Base-by-base conservation (phyloP, 345 rosid species). In the Carallia brachiata region DNA sequence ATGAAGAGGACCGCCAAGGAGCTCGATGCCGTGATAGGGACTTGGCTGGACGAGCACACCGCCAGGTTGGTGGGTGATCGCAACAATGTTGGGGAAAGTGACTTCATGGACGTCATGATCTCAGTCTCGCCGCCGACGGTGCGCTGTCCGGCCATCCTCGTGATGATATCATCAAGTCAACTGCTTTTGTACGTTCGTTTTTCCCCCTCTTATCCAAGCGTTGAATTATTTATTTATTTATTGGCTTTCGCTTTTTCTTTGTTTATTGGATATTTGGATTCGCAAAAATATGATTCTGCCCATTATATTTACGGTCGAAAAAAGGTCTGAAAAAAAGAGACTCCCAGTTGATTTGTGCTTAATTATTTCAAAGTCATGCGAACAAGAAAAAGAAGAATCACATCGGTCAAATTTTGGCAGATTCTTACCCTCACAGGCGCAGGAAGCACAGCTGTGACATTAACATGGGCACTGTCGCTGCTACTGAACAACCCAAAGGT, bases 1-100 rank as follows among this genome's bases (percentile, higher is more conserved):
- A 91, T 91, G 92, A 89, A 84, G 73, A 71, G 68, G 58, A 73
- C 77, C 0, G 79, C 78, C 12, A 84, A 80, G 66, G 87, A 83
- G 69, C 32, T 87, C 30, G 92, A 91, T 65, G 50, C 54, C 0
- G 63, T 81, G 17, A 70, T 87, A 23, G 75, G 76, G 19, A 74
- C 36, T 1, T 91, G 95, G 95, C 75, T 89, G 36, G 78, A 86
- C 5, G 88, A 89, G 55, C 95, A 84, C 76, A 52, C 84, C 5
- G 44, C 52, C 57, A 82, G 65, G 40, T 75, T 67, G 68, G 55
- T 28, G 12, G 39, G 52, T 23, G 65, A 75, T 7, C 70, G 61
- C 27, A 27, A 36, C 15, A 1, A 9, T 34, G 19, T 54, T 15
- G 73, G 30, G 18, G 81, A 78, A 19, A 67, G 23, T 15, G 86